phyloP scores from a whole-genome alignment of 2,329 filamentous ascomycete species.

The Didymella arachidicola region DNA sequence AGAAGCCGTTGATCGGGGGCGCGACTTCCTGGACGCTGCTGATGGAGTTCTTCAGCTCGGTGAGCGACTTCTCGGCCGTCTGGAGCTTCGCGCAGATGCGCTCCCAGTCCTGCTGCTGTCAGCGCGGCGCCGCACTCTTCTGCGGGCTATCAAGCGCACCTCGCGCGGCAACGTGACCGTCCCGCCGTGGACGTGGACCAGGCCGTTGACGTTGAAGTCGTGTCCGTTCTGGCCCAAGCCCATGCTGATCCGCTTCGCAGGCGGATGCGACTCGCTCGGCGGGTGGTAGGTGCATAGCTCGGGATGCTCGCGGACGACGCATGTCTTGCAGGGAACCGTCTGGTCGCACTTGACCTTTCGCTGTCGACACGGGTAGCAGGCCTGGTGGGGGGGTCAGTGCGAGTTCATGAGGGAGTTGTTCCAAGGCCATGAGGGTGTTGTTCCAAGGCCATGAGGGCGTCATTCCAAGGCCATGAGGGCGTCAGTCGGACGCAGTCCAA shows the following conservation, averaged over 20 bases:
- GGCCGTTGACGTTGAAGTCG: constrained; percentile 47
- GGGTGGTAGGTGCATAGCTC: constrained; percentile 58
- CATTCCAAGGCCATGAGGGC: too few species aligned
- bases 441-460: too few species aligned
- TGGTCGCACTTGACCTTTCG: constrained; percentile 59
- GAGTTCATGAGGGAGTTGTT: too few species aligned
- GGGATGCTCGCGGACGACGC: constrained; percentile 60
- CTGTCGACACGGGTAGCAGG: constrained; percentile 60
- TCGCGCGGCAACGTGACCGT: constrained; percentile 52
- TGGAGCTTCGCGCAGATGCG: constrained; percentile 58
- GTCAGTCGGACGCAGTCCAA: not conserved
- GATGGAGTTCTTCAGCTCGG: constrained; percentile 54
- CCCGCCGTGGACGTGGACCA: constrained; percentile 51
- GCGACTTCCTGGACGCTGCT: constrained; percentile 49
- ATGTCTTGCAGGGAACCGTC: constrained; percentile 58
- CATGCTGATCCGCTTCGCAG: constrained; percentile 50
- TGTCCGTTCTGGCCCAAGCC: constrained; percentile 46
- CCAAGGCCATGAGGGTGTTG: too few species aligned
- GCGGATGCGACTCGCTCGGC: constrained; percentile 51
- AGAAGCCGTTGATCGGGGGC: constrained; percentile 45
- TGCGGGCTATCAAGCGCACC: constrained; percentile 29
- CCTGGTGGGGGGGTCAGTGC: constrained; percentile 49
- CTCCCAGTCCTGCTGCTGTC: constrained; percentile 54
- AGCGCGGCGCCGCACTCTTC: constrained; percentile 17
- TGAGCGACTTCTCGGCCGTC: constrained; percentile 57